A percentile compares a stretch with the other conserved stretches of the same genome.
phyloP scores from a whole-genome alignment of 108 stramenopile genomes.

The Fragilaria radians region DNA sequence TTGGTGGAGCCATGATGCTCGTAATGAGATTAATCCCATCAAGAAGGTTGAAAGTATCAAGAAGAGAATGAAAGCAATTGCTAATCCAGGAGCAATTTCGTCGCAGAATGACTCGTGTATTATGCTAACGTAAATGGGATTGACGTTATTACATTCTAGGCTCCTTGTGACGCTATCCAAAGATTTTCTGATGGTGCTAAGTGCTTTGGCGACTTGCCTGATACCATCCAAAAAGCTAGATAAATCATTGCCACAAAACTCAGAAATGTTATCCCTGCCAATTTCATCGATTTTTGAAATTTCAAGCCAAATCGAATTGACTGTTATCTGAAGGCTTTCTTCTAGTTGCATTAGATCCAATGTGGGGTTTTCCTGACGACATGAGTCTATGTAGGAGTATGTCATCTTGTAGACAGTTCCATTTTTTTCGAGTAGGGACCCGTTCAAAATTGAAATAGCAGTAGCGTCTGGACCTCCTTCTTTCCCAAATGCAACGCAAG shows the following conservation, averaged over 20 bases:
- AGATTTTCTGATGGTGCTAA: constrained; percentile 29
- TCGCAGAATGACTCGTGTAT: constrained; percentile 35
- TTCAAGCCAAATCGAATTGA: constrained; percentile 33
- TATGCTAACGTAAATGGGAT: constrained; percentile 29
- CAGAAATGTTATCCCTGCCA: constrained; percentile 18
- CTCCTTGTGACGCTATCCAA: constrained; percentile 17
- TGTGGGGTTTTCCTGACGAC: constrained; percentile 21
- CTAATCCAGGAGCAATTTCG: constrained; percentile 17
- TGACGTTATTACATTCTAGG: constrained; percentile 23
- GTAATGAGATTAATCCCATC: constrained; percentile 33
- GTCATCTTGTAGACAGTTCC: background rate
- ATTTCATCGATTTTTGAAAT: constrained; percentile 33
- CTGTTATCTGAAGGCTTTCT: constrained; percentile 7
- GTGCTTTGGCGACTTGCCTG: constrained; percentile 24
- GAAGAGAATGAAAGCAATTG: constrained; percentile 29
- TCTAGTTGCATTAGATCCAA: constrained; percentile 10
- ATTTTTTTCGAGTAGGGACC: background rate
- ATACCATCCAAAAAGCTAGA: constrained; percentile 19
- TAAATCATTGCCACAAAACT: constrained; percentile 27
- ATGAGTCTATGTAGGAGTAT: constrained; percentile 5
- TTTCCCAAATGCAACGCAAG: constrained; percentile 9
- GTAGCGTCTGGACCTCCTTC: background rate
- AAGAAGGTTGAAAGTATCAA: constrained; percentile 21
- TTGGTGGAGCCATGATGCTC: constrained; percentile 35
- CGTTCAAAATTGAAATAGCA: background rate